Conservation (phyloP, 805 yeast genomes). For the Saccharomycopsis babjevae region DNA sequence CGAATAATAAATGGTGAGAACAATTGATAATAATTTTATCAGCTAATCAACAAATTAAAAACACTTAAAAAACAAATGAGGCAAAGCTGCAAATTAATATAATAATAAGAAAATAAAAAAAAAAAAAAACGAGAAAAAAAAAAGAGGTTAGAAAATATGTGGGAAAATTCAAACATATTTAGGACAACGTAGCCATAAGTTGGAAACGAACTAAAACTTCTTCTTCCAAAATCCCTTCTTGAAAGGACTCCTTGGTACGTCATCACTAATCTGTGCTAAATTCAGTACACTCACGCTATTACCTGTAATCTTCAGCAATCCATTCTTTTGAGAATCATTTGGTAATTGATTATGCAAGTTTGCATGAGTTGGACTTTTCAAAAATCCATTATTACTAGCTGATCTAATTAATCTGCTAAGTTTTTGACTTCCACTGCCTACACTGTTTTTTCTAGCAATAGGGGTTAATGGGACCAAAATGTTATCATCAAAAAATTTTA, state of each 20-base stretch:
- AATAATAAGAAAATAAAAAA: background rate
- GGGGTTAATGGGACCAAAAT: background rate
- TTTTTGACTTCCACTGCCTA: conserved; percentile 14
- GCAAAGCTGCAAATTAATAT: background rate
- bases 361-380: background rate
- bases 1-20: background rate
- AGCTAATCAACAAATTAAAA: background rate
- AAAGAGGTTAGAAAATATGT: background rate
- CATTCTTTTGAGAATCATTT: background rate
- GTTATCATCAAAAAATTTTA: conserved; percentile 3
- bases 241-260: conserved; percentile 8
- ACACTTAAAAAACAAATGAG: background rate
- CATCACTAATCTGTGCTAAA: background rate
- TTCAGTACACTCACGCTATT: background rate
- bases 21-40: background rate
- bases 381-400: conserved; percentile 23
- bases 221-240: conserved; percentile 13
- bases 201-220: background rate
- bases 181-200: too few species aligned
- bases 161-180: background rate
- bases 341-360: background rate
- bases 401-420: conserved; percentile 22
- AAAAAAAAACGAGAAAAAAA: background rate
- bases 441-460: background rate
- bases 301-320: background rate